Evolutionary conservation across 257 asterid species (phyloP).

Genomic region (Capsicum baccatum): DNA sequence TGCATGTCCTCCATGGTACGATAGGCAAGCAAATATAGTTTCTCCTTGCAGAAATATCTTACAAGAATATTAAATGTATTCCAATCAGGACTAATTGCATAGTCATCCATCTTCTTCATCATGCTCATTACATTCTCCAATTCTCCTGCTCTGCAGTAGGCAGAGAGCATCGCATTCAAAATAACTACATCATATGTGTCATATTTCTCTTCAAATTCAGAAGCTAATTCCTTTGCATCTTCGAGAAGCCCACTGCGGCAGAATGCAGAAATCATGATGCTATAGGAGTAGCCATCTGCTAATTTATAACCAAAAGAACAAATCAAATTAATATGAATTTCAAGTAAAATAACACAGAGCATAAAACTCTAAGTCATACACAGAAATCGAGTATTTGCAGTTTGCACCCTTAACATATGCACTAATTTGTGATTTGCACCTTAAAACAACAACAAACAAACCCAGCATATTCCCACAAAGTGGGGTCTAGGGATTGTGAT

Average conservation of each 20-base stretch:
- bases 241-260: conserved; percentile 75
- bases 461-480: too few species aligned
- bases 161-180: conserved; percentile 87
- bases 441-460: background rate
- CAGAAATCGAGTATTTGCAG: background rate
- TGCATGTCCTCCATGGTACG: conserved; percentile 94
- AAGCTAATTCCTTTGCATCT: conserved; percentile 88
- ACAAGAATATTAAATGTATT: conserved; percentile 80
- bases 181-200: conserved; percentile 89
- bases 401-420: background rate
- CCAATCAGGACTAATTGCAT: conserved; percentile 80
- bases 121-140: conserved; percentile 94
- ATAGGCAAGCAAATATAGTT: conserved; percentile 75
- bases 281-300: conserved; percentile 91
- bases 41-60: conserved; percentile 86
- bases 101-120: conserved; percentile 96
- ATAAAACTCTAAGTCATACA: background rate
- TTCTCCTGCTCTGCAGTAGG: conserved; percentile 89
- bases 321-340: conserved; percentile 35
- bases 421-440: background rate
- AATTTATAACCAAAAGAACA: conserved; percentile 25
- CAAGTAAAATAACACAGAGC: conserved; percentile 3
- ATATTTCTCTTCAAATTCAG: conserved; percentile 75
- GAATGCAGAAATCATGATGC: conserved; percentile 93
- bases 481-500: background rate